Evolutionary conservation across 2,329 filamentous ascomycete genomes (phyloP).

Genomic region (Bipolaris zeicola): DNA sequence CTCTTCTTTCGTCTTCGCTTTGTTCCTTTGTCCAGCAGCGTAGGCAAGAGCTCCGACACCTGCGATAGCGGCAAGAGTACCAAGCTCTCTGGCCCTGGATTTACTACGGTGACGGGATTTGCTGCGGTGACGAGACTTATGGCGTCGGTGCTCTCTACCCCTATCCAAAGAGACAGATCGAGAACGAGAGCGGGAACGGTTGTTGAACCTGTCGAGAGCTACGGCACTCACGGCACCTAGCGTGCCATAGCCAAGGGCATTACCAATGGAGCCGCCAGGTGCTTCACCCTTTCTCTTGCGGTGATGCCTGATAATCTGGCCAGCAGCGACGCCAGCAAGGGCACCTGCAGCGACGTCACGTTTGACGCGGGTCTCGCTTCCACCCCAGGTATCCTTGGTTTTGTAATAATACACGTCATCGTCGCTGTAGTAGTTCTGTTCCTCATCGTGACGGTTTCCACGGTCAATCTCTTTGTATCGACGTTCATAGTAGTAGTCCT

Average conservation of each 20-base stretch:
- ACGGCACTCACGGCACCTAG: slow-evolving; percentile 67
- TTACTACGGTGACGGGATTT: slow-evolving; percentile 37
- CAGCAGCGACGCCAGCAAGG: slow-evolving; percentile 64
- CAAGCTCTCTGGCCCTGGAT: slow-evolving; percentile 58
- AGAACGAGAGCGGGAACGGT: slow-evolving; percentile 55
- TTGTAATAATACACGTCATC: slow-evolving; percentile 66
- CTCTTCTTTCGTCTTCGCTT: slow-evolving; percentile 50
- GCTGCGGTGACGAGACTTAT: slow-evolving; percentile 41
- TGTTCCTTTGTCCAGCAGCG: slow-evolving; percentile 54
- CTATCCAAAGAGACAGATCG: slow-evolving; percentile 48
- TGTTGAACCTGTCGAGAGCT: slow-evolving; percentile 58
- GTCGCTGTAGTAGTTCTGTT: slow-evolving; percentile 61
- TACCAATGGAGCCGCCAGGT: slow-evolving; percentile 57
- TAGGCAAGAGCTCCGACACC: slow-evolving; percentile 65
- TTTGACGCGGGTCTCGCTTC: slow-evolving; percentile 55
- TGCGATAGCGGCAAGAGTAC: slow-evolving; percentile 65
- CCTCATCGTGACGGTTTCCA: slow-evolving; percentile 49
- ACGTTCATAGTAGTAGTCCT: slow-evolving; percentile 67
- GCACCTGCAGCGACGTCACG: slow-evolving; percentile 68
- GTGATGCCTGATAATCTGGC: slow-evolving; percentile 64
- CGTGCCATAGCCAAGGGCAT: slow-evolving; percentile 64
- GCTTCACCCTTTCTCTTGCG: slow-evolving; percentile 62
- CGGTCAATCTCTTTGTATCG: slow-evolving; percentile 61
- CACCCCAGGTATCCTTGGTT: slow-evolving; percentile 54
- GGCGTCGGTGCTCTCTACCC: slow-evolving; percentile 29